Conservation (phyloP, 139 green algal genomes). For the Helicosporidium sp. region DNA sequence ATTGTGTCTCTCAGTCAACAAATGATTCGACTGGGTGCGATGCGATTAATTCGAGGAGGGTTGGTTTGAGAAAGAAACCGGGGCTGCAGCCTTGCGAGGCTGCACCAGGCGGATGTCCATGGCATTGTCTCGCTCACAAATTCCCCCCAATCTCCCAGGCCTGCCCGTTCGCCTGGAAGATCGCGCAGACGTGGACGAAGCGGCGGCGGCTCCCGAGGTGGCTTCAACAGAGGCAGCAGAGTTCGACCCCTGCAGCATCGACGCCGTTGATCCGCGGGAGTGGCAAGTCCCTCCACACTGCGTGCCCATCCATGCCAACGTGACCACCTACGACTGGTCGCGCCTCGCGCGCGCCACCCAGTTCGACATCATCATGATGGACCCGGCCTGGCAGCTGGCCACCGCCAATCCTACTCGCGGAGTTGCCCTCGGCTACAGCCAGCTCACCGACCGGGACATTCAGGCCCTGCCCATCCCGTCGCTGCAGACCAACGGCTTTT, state of each 20-base stretch:
- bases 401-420: conserved; percentile 78
- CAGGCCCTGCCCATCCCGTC: conserved; percentile 45
- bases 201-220: no score
- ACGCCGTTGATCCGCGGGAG: conserved; percentile 54
- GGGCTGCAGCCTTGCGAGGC: no score
- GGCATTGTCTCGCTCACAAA: no score
- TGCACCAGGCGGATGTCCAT: no score
- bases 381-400: conserved; percentile 86
- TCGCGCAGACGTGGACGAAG: no score
- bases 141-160: no score
- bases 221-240: no score
- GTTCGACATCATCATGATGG: conserved; percentile 81
- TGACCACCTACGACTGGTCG: conserved; percentile 71
- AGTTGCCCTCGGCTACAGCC: conserved; percentile 74
- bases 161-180: no score
- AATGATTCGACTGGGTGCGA: no score
- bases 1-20: no score
- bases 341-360: conserved; percentile 18
- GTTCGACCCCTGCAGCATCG: conserved; percentile 26
- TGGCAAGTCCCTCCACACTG: conserved; percentile 74
- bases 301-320: conserved; percentile 77
- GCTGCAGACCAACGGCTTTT: conserved; percentile 55
- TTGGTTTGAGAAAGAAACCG: no score
- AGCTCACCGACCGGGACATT: conserved; percentile 71
- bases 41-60: no score